Base-by-base conservation (phyloP, 176 grass and related monocot genomes). In the Secale cereale region DNA sequence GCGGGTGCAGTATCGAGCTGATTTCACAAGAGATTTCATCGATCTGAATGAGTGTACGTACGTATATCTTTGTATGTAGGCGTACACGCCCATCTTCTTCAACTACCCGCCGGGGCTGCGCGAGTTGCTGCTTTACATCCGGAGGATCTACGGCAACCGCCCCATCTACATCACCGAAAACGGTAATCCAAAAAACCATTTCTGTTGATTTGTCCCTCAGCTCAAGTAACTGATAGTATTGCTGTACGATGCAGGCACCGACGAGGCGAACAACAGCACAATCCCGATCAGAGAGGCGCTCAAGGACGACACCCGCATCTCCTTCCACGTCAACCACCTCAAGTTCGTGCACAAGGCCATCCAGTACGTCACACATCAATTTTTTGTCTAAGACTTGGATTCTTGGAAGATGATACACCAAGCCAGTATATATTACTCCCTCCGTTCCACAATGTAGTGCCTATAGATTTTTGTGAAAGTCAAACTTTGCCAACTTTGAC, bases 161-260 rank as follows among this genome's bases (percentile, higher is more conserved):
- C 56, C 79, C 8, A 86, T 92, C 39, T 92, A 89, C 74, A 86
- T 92, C 56, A 89, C 78, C 28, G 82, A 90, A 45, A 90, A 90
- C 33, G 77, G 82, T 76, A 85, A 59, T 48, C 3, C 70, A 4
- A 0, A 26, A 19, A 28, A 48, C 2, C 7, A 66, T 30, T 50
- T 50, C 15, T 50, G 5, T 52, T 52, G 48, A 52, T 19, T 52
- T 14, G 46, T 50, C 45, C 14, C 45, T 59, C 59, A 14, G 23
- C 2, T 28, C 59, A 5, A 62, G 59, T 14, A 14, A 28, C 13
- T 63, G 60, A 63, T 62, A 61, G 25, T 12, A 27, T 13, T 62
- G 10, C 1, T 62, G 23, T 26, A 27, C 59, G 8, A 36, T 67
- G 62, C 37, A 83, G 81, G 81, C 37, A 56, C 32, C 13, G 66